phyloP scores from a whole-genome alignment of 805 yeast genomes.

The Metschnikowia lochheadii region DNA sequence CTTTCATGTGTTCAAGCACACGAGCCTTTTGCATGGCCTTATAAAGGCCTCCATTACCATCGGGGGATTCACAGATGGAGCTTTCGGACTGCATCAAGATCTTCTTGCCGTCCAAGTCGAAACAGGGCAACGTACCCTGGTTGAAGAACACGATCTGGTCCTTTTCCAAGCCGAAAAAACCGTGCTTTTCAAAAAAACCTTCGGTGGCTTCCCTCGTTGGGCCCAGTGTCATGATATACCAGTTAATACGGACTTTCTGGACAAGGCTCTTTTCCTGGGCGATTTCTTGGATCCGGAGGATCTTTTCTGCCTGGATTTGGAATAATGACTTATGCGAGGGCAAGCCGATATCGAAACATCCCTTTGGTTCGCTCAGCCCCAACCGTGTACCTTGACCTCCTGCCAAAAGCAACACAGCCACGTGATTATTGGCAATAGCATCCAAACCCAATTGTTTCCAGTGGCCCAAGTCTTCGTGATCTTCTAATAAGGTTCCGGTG shows the following conservation, averaged over 20 bases:
- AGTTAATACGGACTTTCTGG: slow-evolving; percentile 44
- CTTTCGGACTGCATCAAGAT: slow-evolving; percentile 57
- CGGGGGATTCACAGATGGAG: slow-evolving; percentile 80
- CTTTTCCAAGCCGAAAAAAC: slow-evolving; percentile 65
- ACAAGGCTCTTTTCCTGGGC: slow-evolving; percentile 26
- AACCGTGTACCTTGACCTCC: slow-evolving; percentile 98
- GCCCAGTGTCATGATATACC: slow-evolving; percentile 94
- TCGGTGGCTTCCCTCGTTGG: slow-evolving; percentile 81
- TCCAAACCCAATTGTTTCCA: slow-evolving; percentile 58
- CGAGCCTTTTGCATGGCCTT: slow-evolving; percentile 67
- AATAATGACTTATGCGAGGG: slow-evolving; percentile 83
- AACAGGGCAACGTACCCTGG: slow-evolving; percentile 94
- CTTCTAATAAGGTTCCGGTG: slow-evolving; percentile 49
- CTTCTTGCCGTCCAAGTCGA: slow-evolving; percentile 62
- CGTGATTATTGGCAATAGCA: slow-evolving; percentile 67
- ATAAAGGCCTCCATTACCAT: slow-evolving; percentile 97
- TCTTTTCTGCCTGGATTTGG: slow-evolving; percentile 89
- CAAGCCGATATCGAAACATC: slow-evolving; percentile 83
- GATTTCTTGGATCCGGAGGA: slow-evolving; percentile 57
- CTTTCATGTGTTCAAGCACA: slow-evolving; percentile 61
- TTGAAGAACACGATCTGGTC: slow-evolving; percentile 74
- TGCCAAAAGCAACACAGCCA: slow-evolving; percentile 89
- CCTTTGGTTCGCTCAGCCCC: slow-evolving; percentile 89
- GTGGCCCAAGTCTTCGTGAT: slow-evolving; percentile 19
- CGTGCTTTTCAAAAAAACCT: slow-evolving; percentile 54